phyloP scores from a whole-genome alignment of 441 rosid genomes.

The Populus hybrid region DNA sequence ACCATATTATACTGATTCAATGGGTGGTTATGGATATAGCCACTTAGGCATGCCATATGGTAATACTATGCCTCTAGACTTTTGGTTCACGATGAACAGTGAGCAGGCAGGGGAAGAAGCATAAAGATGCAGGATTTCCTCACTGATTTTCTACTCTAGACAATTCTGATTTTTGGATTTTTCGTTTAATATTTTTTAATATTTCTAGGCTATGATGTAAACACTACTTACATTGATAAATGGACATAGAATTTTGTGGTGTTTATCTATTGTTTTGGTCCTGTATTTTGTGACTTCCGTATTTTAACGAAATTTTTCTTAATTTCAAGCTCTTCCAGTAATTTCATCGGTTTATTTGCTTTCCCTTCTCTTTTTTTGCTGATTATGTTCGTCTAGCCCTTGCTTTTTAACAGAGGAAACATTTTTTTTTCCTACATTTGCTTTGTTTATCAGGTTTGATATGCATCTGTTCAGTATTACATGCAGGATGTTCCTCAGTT shows the following conservation, averaged over 20 bases:
- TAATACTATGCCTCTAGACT: conserved; percentile 33
- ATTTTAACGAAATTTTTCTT: not conserved
- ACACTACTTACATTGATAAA: not conserved
- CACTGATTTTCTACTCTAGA: not conserved
- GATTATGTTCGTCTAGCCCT: no score
- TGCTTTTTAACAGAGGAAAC: not conserved
- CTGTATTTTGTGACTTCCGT: not conserved
- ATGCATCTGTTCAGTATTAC: not conserved
- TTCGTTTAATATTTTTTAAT: no score
- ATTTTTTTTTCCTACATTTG: not conserved
- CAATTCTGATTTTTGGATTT: not conserved
- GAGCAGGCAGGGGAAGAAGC: not conserved
- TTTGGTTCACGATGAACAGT: not conserved
- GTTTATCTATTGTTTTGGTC: not conserved
- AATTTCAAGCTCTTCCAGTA: not conserved
- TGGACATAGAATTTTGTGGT: not conserved
- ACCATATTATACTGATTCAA: conserved; percentile 33
- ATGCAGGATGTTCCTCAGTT: not conserved
- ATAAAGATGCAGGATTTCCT: not conserved
- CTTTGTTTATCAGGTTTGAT: not conserved
- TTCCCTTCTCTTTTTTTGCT: not conserved
- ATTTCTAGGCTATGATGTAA: not conserved
- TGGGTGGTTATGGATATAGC: conserved; percentile 50
- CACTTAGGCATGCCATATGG: conserved; percentile 43
- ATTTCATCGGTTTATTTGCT: not conserved